Percentiles rank a stretch among this genome's conserved stretches.
These are phyloP conservation scores for Phytophthora meadii DNA, from an alignment of 352 stramenopile species.

Conservation along the genomic window DNA sequence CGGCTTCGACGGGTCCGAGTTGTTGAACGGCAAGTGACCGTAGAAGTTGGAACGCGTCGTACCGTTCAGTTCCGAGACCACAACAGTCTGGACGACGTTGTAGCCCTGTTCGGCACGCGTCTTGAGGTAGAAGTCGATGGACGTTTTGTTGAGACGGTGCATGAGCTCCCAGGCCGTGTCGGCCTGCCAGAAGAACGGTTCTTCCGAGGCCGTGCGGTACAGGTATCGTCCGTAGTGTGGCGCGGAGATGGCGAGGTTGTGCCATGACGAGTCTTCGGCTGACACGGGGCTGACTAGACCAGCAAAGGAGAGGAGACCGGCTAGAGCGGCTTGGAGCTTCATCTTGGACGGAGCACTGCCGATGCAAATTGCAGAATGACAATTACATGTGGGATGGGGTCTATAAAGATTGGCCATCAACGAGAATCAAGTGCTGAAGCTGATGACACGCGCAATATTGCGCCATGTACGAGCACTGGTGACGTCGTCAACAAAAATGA, in stretches of 20 bases:
- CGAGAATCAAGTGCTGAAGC: no score
- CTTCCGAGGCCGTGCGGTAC: not conserved
- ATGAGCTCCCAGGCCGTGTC: not conserved
- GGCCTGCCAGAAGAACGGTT: not conserved
- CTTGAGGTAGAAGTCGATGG: conserved; percentile 1
- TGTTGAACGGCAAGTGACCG: not conserved
- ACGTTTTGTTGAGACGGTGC: not conserved
- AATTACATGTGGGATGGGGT: no score
- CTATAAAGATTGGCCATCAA: no score
- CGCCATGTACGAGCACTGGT: no score
- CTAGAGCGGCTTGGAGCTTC: not conserved
- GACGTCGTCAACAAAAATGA: no score
- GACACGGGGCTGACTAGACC: not conserved
- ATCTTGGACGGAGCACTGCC: not conserved
- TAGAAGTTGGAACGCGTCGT: not conserved
- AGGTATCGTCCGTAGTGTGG: not conserved
- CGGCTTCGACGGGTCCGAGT: conserved; percentile 1
- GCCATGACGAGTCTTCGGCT: not conserved
- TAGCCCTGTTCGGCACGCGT: not conserved
- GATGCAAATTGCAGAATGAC: not conserved
- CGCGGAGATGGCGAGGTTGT: not conserved
- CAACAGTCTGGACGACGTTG: not conserved
- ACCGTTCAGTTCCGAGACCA: not conserved
- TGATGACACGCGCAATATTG: no score
- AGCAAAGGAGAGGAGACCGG: not conserved